Percentiles rank a stretch among this genome's conserved stretches.
phyloP scores from a whole-genome alignment of 2,329 filamentous ascomycete genomes.

The Dactylella cylindrospora region DNA sequence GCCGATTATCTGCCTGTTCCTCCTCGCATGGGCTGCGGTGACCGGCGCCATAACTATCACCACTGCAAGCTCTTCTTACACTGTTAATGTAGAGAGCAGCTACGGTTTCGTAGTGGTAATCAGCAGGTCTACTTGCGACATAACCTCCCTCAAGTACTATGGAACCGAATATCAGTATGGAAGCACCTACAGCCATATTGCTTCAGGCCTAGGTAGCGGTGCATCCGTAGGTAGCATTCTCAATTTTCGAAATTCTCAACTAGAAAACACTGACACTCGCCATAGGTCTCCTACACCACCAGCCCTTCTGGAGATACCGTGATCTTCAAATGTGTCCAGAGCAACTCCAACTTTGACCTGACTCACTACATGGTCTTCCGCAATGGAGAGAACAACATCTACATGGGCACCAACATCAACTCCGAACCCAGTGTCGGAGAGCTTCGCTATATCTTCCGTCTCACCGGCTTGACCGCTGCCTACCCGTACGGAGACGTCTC shows the following conservation, averaged over 20 bases:
- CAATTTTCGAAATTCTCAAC: neutral
- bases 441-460: slow-evolving; percentile 60
- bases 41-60: slow-evolving; percentile 9
- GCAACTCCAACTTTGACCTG: slow-evolving; percentile 53
- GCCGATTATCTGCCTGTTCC: neutral
- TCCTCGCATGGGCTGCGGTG: slow-evolving; percentile 7
- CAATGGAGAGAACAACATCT: slow-evolving; percentile 62
- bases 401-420: slow-evolving; percentile 65
- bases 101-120: slow-evolving; percentile 48
- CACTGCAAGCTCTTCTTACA: slow-evolving; percentile 3
- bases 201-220: slow-evolving; percentile 61
- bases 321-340: slow-evolving; percentile 63
- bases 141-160: slow-evolving; percentile 64
- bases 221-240: slow-evolving; percentile 56
- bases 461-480: slow-evolving; percentile 56
- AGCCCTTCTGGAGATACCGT: slow-evolving; percentile 55
- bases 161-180: slow-evolving; percentile 63
- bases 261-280: neutral
- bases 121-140: slow-evolving; percentile 61
- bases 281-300: slow-evolving; percentile 7
- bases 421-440: slow-evolving; percentile 61
- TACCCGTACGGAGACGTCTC: slow-evolving; percentile 61
- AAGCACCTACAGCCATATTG: slow-evolving; percentile 59
- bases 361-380: slow-evolving; percentile 67
- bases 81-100: slow-evolving; percentile 10